Base-by-base conservation (phyloP, 345 rosid genomes). In the Gossypium australe region DNA sequence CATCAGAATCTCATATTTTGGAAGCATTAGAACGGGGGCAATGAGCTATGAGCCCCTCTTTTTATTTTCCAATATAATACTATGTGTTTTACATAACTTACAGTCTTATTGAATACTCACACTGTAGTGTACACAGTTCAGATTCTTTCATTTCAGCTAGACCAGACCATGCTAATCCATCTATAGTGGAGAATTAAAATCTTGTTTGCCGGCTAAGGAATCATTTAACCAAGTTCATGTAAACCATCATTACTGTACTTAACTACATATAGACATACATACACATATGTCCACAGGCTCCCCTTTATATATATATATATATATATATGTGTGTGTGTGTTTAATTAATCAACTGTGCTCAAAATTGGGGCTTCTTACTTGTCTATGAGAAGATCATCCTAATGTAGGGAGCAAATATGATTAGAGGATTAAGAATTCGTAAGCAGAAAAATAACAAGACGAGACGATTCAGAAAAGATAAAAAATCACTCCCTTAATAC, bases 121-220 rank as follows among this genome's bases (percentile, higher is more conserved):
- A 48, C 41, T 68, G 22, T 68, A 48, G 53, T 25, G 20, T 48
- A 14, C 18, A 67, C 41, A 67, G 38, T 47, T 16, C n/a, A 2
- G 73, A 51, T 69, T 51, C 73, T 69, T 29, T 29, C 25, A 14
- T 18, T 51, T 10, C 9, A 24, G 29, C 38, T 9, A 59, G 2
- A 27, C 24, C 13, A 25, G 20, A 9, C 72, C 9, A 51, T 17
- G 59, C 45, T 52, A 27, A 16, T 29, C 60, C 60, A 51, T 69
- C 60, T 69, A 69, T 16, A 69, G 73, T 27, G 60, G 60, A 29
- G 59, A 51, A 52, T 25, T 68, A 68, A 49, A 25, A 68, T 69
- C 45, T 69, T 18, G 47, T 59, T 69, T 51, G 60, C 73, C 17
- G 60, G 47, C 45, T 52, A 69, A 68, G 60, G 60, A 51, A 17